These are phyloP conservation scores for Fusarium kyushuense DNA, from an alignment of 2,329 filamentous ascomycete genomes.

Conservation along the genomic window DNA sequence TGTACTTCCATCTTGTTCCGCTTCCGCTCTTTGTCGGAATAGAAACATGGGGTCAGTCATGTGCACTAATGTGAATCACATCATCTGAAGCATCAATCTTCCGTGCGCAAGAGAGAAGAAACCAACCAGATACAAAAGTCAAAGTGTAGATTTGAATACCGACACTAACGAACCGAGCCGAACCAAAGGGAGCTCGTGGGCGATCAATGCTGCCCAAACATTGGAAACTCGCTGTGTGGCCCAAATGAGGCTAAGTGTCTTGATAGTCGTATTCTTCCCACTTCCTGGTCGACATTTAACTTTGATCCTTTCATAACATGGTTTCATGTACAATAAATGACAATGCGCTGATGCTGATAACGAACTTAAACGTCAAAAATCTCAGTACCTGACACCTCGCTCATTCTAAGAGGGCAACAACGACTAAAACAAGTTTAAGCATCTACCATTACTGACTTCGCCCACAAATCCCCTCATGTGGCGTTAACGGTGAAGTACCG, in stretches of 20 bases:
- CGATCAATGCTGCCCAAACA: neutral
- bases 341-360: neutral
- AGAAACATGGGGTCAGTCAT: neutral
- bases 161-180: neutral
- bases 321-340: neutral
- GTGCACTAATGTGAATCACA: neutral
- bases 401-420: neutral
- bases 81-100: neutral
- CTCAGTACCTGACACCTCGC: neutral
- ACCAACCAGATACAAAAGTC: neutral
- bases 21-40: neutral
- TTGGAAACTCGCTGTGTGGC: neutral
- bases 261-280: neutral
- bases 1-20: neutral
- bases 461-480: neutral
- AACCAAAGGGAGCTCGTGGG: neutral
- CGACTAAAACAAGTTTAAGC: neutral
- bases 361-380: neutral
- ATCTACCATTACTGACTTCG: neutral
- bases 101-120: neutral
- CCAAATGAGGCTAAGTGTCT: neutral
- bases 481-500: neutral
- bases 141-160: neutral
- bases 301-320: neutral
- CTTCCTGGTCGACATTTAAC: neutral